Conservation (phyloP, 495 filamentous ascomycete genomes). For the Clohesyomyces aquaticus region DNA sequence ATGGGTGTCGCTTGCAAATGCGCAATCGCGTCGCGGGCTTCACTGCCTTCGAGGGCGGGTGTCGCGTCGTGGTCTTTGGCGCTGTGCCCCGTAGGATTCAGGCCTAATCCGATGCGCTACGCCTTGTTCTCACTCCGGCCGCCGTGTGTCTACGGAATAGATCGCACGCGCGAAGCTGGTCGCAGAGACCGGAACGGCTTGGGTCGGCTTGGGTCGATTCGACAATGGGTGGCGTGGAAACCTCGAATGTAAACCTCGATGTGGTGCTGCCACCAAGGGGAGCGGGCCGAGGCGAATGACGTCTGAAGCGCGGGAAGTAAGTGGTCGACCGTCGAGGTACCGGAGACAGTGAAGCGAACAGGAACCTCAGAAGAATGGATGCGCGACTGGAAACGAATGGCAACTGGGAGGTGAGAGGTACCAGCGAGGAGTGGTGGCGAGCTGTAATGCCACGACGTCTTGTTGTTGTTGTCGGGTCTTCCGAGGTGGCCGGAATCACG, state of each 20-base stretch:
- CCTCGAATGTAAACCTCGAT: neutral
- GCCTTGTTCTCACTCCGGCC: neutral
- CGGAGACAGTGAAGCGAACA: neutral
- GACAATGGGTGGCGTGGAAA: neutral
- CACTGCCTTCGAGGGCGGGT: neutral
- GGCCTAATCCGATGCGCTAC: neutral
- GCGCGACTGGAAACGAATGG: neutral
- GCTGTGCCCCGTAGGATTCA: neutral
- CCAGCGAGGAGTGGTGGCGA: neutral
- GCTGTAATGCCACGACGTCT: neutral
- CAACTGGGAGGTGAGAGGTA: neutral
- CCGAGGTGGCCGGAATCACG: slow-evolving; percentile 18
- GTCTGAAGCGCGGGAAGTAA: neutral
- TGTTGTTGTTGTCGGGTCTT: slow-evolving; percentile 5
- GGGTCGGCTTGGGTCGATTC: neutral
- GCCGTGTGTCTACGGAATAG: neutral
- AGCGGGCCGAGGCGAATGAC: neutral
- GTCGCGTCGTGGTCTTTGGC: too few relatives aligned
- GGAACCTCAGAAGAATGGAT: neutral
- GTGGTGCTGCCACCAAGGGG: neutral
- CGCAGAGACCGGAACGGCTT: neutral
- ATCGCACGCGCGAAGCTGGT: neutral
- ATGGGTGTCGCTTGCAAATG: neutral
- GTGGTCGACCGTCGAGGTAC: neutral
- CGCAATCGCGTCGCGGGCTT: neutral